A percentile compares a stretch with the other conserved stretches of the same genome.
Conservation (phyloP, 257 asterid species). For the Solanum gandarillasii region DNA sequence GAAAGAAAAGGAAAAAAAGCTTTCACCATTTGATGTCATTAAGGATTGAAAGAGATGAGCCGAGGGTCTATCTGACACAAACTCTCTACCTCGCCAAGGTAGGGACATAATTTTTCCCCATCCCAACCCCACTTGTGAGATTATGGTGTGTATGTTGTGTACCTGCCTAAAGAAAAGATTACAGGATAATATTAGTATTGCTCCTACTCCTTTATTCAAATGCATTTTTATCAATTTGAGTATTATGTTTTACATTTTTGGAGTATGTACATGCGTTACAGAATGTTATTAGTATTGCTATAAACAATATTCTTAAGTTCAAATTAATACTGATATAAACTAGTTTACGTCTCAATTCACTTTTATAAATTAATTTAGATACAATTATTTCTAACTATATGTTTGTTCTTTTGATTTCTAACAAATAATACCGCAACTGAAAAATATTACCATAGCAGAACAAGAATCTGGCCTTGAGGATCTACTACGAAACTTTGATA, state of each 20-base stretch:
- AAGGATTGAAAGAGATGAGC: not conserved
- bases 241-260: not conserved
- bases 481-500: too few relatives aligned
- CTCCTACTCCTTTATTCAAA: not conserved
- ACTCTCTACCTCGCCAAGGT: not conserved
- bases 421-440: too few relatives aligned
- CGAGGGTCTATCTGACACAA: not conserved
- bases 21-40: not conserved
- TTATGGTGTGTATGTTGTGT: not conserved
- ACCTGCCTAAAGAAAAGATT: not conserved
- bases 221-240: not conserved
- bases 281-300: too few relatives aligned
- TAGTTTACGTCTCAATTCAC: too few relatives aligned
- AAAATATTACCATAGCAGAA: too few relatives aligned
- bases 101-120: not conserved
- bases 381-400: too few relatives aligned
- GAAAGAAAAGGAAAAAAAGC: not conserved
- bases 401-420: too few relatives aligned
- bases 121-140: not conserved
- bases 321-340: too few relatives aligned
- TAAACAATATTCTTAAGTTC: too few relatives aligned
- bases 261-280: not conserved
- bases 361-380: too few relatives aligned
- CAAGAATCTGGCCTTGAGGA: too few relatives aligned
- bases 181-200: not conserved